Evolutionary conservation across 192 early-diverging fungal species (phyloP), one percentile per base, ranked within the genome.

Genomic region (Coemansia sp.): DNA sequence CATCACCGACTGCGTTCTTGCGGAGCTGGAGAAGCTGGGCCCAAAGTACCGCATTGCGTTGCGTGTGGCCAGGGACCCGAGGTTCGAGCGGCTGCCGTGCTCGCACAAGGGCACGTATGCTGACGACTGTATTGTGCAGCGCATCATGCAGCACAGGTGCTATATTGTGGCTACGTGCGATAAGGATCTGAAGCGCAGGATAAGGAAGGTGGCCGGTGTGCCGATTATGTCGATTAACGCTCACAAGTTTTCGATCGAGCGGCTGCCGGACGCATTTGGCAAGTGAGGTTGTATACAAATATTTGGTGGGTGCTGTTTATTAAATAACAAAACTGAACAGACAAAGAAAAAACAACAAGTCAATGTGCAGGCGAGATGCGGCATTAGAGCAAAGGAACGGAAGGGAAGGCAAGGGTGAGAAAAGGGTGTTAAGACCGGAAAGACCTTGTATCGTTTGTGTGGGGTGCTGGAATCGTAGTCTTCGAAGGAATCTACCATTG

Each of bases 161-260:
- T 99, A 96, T 63, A 96, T 99, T 63, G 95, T 99, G 12, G 96
- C 96, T 12, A 99, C 96, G 8, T 99, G 96, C 54, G 96, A 99
- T 83, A 84, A 84, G 51, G 96, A 99, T 63, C 73, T 99, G 53
- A 98, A 99, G 80, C 76, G 91, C 34, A 82, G 96, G 55, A 94
- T 99, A 55, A 83, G 96, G 53, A 96, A 96, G 69, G 81, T 98
- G 13, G 94, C 95, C 1, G 96, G 95, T 66, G 89, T 98, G 17
- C 96, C 95, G 2, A 95, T 98, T 67, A 98, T 98, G 94, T 96
- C 91, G 62, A 93, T 96, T 62, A 84, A 86, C 40, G 79, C 82
- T 18, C 85, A 93, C 67, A 94, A 95, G 80, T 95, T 91, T 47
- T 84, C 88, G 12, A 95, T 99, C 53, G 96, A 99, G 73, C 74